phyloP scores from a whole-genome alignment of 2,329 filamentous ascomycete genomes.

The Myriosclerotinia scirpicola region DNA sequence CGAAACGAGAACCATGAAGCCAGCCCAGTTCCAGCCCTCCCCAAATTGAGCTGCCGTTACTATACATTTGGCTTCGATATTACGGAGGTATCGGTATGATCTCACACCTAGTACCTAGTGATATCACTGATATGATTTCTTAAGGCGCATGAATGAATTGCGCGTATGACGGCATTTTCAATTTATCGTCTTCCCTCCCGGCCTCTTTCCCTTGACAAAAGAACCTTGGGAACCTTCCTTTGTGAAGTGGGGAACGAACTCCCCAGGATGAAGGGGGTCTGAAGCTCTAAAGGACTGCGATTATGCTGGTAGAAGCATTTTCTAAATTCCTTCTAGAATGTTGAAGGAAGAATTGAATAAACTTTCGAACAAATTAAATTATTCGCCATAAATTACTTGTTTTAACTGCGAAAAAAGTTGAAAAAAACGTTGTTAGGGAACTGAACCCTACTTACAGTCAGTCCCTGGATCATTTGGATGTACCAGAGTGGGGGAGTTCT shows the following conservation, averaged over 20 bases:
- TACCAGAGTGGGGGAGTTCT: conserved; percentile 13
- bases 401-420: no score
- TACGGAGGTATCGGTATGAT: conserved; percentile 5
- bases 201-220: not conserved
- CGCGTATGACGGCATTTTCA: conserved; percentile 32
- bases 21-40: conserved; percentile 14
- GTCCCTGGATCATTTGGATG: not conserved
- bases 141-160: conserved; percentile 29
- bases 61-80: conserved; percentile 3
- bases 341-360: not conserved
- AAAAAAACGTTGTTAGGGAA: no score
- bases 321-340: conserved; percentile 14
- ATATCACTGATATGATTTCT: not conserved
- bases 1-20: not conserved
- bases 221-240: not conserved
- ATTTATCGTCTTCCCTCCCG: conserved; percentile 23
- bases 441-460: conserved; percentile 14
- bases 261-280: conserved; percentile 13
- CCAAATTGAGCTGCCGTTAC: conserved; percentile 5
- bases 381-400: no score
- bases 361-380: conserved; percentile 8
- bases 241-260: conserved; percentile 17
- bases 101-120: not conserved
- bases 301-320: conserved; percentile 5
- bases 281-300: conserved; percentile 1